These are phyloP conservation scores for Hypoxylon sp. DNA, from an alignment of 2,329 filamentous ascomycete genomes.

Conservation along the genomic window DNA sequence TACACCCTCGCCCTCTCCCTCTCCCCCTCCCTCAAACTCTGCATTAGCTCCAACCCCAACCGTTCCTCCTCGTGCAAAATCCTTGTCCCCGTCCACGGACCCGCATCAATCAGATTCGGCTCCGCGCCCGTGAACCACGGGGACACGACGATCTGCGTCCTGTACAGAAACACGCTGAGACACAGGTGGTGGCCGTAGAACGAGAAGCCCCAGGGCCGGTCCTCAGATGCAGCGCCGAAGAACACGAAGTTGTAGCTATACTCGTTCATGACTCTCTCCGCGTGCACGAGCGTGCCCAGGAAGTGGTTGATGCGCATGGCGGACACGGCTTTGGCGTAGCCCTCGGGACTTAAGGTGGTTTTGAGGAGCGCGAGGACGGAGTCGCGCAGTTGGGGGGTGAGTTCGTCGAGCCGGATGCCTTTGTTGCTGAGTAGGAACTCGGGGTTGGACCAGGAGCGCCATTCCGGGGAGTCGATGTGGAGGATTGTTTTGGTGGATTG, in stretches of 20 bases:
- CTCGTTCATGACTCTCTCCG: conserved; percentile 76
- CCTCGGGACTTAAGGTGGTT: conserved; percentile 74
- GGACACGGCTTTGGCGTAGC: conserved; percentile 76
- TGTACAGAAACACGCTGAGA: conserved; percentile 76
- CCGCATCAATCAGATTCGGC: conserved; percentile 79
- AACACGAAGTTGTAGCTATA: conserved; percentile 82
- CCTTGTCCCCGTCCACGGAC: conserved; percentile 71
- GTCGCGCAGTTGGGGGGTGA: conserved; percentile 57
- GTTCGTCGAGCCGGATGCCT: conserved; percentile 77
- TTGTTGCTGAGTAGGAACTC: conserved; percentile 78
- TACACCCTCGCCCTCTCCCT: conserved; percentile 69
- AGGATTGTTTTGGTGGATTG: conserved; percentile 66
- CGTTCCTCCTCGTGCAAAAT: conserved; percentile 75
- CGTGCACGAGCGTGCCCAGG: conserved; percentile 75
- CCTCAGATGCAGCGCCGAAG: conserved; percentile 72
- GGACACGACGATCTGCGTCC: conserved; percentile 74
- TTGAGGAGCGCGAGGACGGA: conserved; percentile 69
- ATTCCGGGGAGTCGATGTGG: conserved; percentile 77
- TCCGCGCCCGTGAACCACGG: conserved; percentile 87
- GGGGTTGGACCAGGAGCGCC: conserved; percentile 79
- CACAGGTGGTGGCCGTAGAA: conserved; percentile 86
- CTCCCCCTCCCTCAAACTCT: conserved; percentile 63
- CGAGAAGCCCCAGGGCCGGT: conserved; percentile 76
- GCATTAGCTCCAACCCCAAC: conserved; percentile 78
- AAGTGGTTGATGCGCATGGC: conserved; percentile 84